Percentiles rank a stretch among this genome's conserved stretches.
Evolutionary conservation across 1,284 basidiomycete species (phyloP).

Genomic region (Cryptococcus maquisensis): DNA sequence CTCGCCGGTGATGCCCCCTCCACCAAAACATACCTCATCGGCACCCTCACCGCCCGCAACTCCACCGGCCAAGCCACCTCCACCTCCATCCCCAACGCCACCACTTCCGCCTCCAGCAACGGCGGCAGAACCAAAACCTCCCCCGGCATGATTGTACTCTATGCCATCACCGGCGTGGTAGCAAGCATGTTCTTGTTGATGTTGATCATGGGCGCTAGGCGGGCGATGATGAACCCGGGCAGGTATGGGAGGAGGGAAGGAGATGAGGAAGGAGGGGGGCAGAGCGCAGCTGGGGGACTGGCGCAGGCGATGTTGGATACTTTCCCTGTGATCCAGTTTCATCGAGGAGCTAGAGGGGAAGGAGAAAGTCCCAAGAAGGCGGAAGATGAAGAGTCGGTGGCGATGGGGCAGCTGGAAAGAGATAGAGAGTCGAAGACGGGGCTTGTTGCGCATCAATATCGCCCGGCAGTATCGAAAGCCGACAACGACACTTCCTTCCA

Average conservation of each 20-base stretch:
- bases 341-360: slow-evolving; percentile 26
- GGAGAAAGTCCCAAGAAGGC: background rate
- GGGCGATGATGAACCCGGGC: slow-evolving; percentile 82
- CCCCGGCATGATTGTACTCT: slow-evolving; percentile 65
- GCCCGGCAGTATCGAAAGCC: background rate
- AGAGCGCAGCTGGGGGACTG: slow-evolving; percentile 72
- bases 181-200: slow-evolving; percentile 74
- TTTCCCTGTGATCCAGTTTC: slow-evolving; percentile 87
- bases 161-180: slow-evolving; percentile 78
- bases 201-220: slow-evolving; percentile 73
- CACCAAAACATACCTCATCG: slow-evolving; percentile 61
- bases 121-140: slow-evolving; percentile 18
- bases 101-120: slow-evolving; percentile 6
- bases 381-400: background rate
- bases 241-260: slow-evolving; percentile 71
- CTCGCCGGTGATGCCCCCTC: slow-evolving; percentile 46
- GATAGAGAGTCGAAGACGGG: background rate
- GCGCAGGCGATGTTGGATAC: slow-evolving; percentile 88
- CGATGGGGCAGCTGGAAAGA: background rate
- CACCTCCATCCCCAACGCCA: slow-evolving; percentile 18
- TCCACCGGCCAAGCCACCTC: slow-evolving; percentile 52
- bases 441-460: background rate
- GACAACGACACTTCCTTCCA: background rate
- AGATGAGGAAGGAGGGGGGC: slow-evolving; percentile 51
- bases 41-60: slow-evolving; percentile 64